Evolutionary conservation across 306 rosid genomes (phyloP), one percentile per base, ranked within the genome.

Genomic region (Ochetophila trinervis): DNA sequence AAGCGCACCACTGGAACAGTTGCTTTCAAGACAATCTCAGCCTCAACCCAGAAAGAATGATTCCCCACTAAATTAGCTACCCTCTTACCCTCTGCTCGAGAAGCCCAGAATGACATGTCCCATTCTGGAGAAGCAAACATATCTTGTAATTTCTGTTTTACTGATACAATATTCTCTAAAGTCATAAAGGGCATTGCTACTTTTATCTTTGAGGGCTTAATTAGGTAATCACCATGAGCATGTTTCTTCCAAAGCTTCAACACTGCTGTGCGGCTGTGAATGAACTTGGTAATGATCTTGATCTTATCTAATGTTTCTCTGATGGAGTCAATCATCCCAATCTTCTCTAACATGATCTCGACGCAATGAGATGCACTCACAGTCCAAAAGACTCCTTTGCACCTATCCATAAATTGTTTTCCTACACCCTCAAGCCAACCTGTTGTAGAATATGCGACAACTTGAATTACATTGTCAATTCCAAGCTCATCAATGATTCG

Each of bases 321-420:
- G 57, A 27, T 23, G 35, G 54, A 54, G 11, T 14, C 68, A 6
- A 58, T 47, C 69, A 53, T 68, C 42, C 53, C 74, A 68, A 62
- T 54, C 53, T 68, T 68, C 60, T 62, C 70, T 13, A 68, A 62
- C 64, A 68, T 75, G 34, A 68, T 54, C 24, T 62, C 70, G 54
- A 75, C 62, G 60, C 74, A 68, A 57, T 75, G 61, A 18, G 79
- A 68, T 55, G 55, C 70, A 62, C 74, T 68, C 65, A 75, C 32
- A 3, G 70, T 60, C 74, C 79, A 62, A 58, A 62, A 69, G 24
- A 68, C 74, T 45, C 53, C 54, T 57, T 49, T 68, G 55, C 40
- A 63, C 70, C 52, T 55, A 54, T 48, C 27, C 54, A 21, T 55
- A 24, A 75, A 75, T 27, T 62, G 66, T 53, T 68, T 56, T 16